phyloP scores from a whole-genome alignment of 202 grass and related monocot species.

The Musa balbisiana region DNA sequence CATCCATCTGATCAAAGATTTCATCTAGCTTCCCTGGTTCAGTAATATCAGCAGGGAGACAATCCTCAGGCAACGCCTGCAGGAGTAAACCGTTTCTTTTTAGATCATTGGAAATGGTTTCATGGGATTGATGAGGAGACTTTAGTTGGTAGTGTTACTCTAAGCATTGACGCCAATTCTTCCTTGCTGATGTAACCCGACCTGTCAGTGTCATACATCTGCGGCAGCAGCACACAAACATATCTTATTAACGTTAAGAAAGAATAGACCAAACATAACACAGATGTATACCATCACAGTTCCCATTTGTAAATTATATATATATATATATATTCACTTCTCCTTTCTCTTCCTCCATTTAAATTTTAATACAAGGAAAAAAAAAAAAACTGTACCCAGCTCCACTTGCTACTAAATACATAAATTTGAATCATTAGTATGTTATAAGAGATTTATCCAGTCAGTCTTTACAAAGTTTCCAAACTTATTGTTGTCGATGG shows the following conservation, averaged over 20 bases:
- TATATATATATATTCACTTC: too few relatives aligned
- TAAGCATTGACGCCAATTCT: conserved; percentile 63
- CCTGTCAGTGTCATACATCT: conserved; percentile 62
- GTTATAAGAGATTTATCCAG: too few relatives aligned
- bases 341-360: too few relatives aligned
- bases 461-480: too few relatives aligned
- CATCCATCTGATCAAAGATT: conserved; percentile 66
- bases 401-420: too few relatives aligned
- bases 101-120: neutral
- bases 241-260: neutral
- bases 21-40: conserved; percentile 74
- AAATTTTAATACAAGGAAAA: too few relatives aligned
- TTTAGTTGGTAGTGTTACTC: conserved; percentile 23
- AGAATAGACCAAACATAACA: neutral
- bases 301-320: too few relatives aligned
- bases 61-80: conserved; percentile 58
- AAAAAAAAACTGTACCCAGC: too few relatives aligned
- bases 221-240: conserved; percentile 2
- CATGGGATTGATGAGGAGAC: neutral
- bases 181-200: conserved; percentile 74
- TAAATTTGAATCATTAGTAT: too few relatives aligned
- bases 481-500: too few relatives aligned
- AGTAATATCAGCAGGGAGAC: conserved; percentile 54
- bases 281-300: too few relatives aligned
- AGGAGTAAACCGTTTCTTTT: neutral